A percentile compares a stretch with the other conserved stretches of the same genome.
Evolutionary conservation across 164 flowering plant species (phyloP).

Genomic region (Protea cynaroides): DNA sequence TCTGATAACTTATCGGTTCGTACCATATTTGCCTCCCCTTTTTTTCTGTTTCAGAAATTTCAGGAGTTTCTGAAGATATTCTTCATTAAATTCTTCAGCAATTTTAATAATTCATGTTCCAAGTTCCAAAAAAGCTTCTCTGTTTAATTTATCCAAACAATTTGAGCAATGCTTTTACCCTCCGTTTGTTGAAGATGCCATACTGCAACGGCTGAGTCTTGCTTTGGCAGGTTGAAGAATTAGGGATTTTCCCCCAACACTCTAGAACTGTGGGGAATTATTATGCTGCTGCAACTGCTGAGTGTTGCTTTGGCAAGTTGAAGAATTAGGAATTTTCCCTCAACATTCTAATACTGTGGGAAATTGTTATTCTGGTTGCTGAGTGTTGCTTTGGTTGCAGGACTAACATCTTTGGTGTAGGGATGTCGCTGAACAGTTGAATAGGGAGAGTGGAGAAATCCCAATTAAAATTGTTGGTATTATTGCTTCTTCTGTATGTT

Average conservation of each 20-base stretch:
- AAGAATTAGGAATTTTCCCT: no score
- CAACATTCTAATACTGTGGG: background rate
- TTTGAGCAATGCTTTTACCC: background rate
- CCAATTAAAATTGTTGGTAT: no score
- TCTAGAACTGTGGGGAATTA: no score
- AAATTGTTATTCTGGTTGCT: background rate
- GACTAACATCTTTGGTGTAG: no score
- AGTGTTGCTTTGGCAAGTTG: no score
- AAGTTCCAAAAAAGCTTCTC: background rate
- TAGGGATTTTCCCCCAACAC: no score
- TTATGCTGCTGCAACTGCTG: no score
- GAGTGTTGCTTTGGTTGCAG: background rate
- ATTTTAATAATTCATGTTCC: background rate
- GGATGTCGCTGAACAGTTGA: no score
- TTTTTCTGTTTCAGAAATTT: background rate
- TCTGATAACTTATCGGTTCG: slow-evolving; percentile 82
- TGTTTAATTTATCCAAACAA: background rate
- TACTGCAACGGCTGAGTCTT: no score
- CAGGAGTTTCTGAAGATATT: background rate
- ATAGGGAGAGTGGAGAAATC: no score
- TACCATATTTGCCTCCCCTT: slow-evolving; percentile 3
- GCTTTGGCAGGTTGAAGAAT: no score
- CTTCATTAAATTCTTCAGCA: background rate
- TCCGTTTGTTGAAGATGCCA: background rate
- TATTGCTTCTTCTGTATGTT: no score